Evolutionary conservation across 257 asterid genomes (phyloP).

Genomic region (Solanum virginianum): DNA sequence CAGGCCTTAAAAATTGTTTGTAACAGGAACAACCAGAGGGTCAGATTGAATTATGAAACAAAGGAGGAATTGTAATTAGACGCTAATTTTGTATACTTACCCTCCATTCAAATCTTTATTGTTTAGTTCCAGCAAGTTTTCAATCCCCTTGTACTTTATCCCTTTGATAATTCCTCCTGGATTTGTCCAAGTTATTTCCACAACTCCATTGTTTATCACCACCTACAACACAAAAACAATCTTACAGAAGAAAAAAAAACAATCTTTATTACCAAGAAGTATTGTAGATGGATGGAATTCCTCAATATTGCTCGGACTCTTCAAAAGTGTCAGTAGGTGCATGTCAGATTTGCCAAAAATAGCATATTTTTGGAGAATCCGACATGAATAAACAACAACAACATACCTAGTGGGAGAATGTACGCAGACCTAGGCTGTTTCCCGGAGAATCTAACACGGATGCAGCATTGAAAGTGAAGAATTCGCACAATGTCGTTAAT

Average conservation of each 20-base stretch:
- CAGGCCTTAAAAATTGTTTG: not conserved
- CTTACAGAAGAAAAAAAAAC: not conserved
- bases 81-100: not conserved
- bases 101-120: conserved; percentile 2
- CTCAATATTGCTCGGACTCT: not conserved
- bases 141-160: conserved; percentile 1
- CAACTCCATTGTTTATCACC: not conserved
- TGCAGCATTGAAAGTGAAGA: too few species aligned
- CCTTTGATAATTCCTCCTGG: conserved; percentile 5
- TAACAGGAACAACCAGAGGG: not conserved
- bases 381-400: too few species aligned
- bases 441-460: too few species aligned
- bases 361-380: too few species aligned
- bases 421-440: too few species aligned
- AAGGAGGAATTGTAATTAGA: not conserved
- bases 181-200: not conserved
- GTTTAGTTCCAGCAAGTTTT: conserved; percentile 1
- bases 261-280: not conserved
- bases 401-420: too few species aligned
- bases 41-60: not conserved
- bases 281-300: not conserved
- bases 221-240: not conserved
- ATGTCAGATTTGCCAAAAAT: too few species aligned
- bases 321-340: too few species aligned
- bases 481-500: too few species aligned